Percentiles rank a stretch among this genome's conserved stretches.
Conservation (phyloP, 1,139 yeast species). For the Pichia sp. region DNA sequence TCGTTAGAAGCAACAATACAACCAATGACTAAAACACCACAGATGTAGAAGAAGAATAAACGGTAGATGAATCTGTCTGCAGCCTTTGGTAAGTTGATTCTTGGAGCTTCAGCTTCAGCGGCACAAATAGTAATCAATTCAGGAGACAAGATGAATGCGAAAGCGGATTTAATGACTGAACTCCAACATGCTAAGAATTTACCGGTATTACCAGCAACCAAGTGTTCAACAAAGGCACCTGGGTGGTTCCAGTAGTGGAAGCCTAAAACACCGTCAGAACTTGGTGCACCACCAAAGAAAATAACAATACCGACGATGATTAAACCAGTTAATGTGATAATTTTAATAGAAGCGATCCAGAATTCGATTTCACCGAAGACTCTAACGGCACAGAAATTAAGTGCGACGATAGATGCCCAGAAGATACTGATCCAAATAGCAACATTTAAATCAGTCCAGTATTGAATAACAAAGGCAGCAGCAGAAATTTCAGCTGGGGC, state of each 20-base stretch:
- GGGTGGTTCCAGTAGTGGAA: slow-evolving; percentile 38
- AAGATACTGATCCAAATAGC: slow-evolving; percentile 47
- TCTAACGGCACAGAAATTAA: slow-evolving; percentile 45
- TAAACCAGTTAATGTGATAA: slow-evolving; percentile 34
- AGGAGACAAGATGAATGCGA: slow-evolving; percentile 54
- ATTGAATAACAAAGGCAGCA: slow-evolving; percentile 47
- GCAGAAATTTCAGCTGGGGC: slow-evolving; percentile 53
- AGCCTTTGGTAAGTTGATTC: slow-evolving; percentile 46
- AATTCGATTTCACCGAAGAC: slow-evolving; percentile 52
- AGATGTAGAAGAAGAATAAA: slow-evolving; percentile 46
- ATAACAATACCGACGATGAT: slow-evolving; percentile 36
- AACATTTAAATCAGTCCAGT: slow-evolving; percentile 44
- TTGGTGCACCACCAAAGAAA: slow-evolving; percentile 44
- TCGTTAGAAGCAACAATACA: slow-evolving; percentile 21
- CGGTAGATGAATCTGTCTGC: slow-evolving; percentile 46
- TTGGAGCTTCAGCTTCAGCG: slow-evolving; percentile 45
- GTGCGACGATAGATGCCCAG: slow-evolving; percentile 38
- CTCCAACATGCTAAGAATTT: slow-evolving; percentile 69
- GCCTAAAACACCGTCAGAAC: slow-evolving; percentile 35
- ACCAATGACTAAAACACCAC: slow-evolving; percentile 47
- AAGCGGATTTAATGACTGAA: slow-evolving; percentile 68
- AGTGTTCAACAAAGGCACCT: slow-evolving; percentile 37
- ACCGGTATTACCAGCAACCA: slow-evolving; percentile 57
- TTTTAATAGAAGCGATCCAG: slow-evolving; percentile 46
- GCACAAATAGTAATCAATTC: slow-evolving; percentile 38